These are phyloP conservation scores for Inosperma sp. DNA, from an alignment of 768 basidiomycete species.

Conservation along the genomic window DNA sequence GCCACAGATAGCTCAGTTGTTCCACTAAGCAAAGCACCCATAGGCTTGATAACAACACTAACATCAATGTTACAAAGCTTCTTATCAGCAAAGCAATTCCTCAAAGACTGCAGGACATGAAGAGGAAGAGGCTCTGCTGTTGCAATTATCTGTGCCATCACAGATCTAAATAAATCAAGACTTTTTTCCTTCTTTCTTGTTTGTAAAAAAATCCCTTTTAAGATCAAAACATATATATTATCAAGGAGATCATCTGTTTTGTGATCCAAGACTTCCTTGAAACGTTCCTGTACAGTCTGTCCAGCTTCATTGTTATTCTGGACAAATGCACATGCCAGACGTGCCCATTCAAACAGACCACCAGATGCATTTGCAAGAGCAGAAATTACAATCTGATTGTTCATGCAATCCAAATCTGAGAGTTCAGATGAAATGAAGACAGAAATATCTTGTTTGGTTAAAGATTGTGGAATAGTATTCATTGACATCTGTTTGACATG, in stretches of 20 bases:
- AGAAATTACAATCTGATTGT: not conserved
- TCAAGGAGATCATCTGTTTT: not conserved
- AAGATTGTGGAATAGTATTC: slow-evolving; percentile 1
- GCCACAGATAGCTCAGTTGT: not conserved
- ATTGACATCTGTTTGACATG: not conserved
- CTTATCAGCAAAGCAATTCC: not conserved
- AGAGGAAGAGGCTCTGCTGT: slow-evolving; percentile 7
- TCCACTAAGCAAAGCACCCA: slow-evolving; percentile 12
- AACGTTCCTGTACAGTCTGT: not conserved
- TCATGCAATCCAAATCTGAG: not conserved
- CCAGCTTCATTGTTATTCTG: not conserved
- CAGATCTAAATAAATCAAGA: slow-evolving; percentile 4
- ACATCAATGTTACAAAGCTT: slow-evolving; percentile 3
- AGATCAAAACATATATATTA: not conserved
- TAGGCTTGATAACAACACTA: not conserved
- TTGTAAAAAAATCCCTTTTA: not conserved
- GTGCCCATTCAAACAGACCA: slow-evolving; percentile 1
- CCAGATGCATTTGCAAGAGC: not conserved
- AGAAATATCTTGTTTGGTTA: not conserved
- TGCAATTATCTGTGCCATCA: slow-evolving; percentile 11
- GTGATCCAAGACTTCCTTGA: not conserved
- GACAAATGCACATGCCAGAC: not conserved
- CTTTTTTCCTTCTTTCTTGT: not conserved
- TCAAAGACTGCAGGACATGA: not conserved
- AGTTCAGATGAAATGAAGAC: not conserved